Evolutionary conservation across 345 rosid species (phyloP).

Genomic region (Reutealis trisperma): DNA sequence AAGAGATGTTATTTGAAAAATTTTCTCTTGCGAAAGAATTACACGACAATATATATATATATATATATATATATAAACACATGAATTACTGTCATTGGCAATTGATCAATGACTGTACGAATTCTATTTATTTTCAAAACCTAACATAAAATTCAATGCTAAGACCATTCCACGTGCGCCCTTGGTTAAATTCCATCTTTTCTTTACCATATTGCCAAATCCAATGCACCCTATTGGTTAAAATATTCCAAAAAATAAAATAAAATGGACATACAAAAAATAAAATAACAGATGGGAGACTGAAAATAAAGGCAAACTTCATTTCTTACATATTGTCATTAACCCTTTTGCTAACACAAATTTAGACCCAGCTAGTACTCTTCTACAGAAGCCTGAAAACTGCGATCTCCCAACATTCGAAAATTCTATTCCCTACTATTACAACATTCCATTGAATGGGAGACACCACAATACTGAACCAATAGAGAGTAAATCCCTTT

Average conservation of each 20-base stretch:
- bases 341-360: neutral
- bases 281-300: neutral
- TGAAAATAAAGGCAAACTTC: neutral
- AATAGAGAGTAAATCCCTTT: neutral
- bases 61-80: too few species aligned
- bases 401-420: neutral
- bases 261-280: neutral
- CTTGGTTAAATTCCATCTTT: too few species aligned
- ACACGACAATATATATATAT: too few species aligned
- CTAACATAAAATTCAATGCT: too few species aligned
- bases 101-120: too few species aligned
- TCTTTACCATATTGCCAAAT: too few species aligned
- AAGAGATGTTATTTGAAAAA: too few species aligned
- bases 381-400: constrained; percentile 11
- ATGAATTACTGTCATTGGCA: too few species aligned
- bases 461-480: neutral
- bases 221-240: too few species aligned
- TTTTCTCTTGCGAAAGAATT: too few species aligned
- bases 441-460: constrained; percentile 6
- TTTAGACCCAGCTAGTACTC: constrained; percentile 11
- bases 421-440: constrained; percentile 17
- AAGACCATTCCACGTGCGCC: too few species aligned
- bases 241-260: neutral
- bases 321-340: constrained; percentile 6
- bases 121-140: too few species aligned